Base-by-base conservation (phyloP, 768 basidiomycete genomes). In the Mycena albidolilacea region DNA sequence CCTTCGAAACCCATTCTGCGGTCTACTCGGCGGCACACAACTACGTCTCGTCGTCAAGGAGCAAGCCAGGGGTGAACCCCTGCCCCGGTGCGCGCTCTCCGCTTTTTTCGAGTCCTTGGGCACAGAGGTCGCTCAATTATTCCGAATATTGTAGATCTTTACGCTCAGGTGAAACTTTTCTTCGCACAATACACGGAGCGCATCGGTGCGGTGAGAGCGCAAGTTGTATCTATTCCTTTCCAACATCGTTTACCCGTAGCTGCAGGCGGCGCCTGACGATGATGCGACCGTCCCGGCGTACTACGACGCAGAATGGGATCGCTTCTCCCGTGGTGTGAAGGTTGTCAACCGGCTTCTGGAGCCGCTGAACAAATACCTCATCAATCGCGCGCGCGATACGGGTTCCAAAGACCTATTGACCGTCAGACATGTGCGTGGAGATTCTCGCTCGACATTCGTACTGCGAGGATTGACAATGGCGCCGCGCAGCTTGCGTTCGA, bases 231-330 rank as follows among this genome's bases (percentile, higher is more conserved):
- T 43, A 43, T 43, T 43, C 41, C 9, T 43, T 43, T 14, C 14
- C 10, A 9, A 43, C 14, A 43, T 43, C 9, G 5, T 2, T 43
- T 9, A 59, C 30, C 30, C 10, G 17, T 59, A 12, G 10, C 23
- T 23, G 15, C 50, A 64, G 63, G 48, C 30, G 14, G 63, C 63
- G 0, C 30, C 63, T 17, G 23, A 37, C 19, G 12, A 64, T 17
- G 46, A 39, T 30, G 17, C 63, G 7, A 35, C 30, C 0, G 48
- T 64, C 7, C 8, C 63, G 17, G 63, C 46, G 4, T 64, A 64
- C 46, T 64, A 64, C 17, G 63, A 64, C 63, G 38, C 48, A 1
- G 48, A 64, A 64, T 64, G 63, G 63, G 63, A 64, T 64, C 46
- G 35, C n/a, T 64, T 64, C 23, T 50, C 63, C 8, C 9, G n/a